phyloP scores from a whole-genome alignment of 1,284 basidiomycete species.

The Xerocomus nothofagi region DNA sequence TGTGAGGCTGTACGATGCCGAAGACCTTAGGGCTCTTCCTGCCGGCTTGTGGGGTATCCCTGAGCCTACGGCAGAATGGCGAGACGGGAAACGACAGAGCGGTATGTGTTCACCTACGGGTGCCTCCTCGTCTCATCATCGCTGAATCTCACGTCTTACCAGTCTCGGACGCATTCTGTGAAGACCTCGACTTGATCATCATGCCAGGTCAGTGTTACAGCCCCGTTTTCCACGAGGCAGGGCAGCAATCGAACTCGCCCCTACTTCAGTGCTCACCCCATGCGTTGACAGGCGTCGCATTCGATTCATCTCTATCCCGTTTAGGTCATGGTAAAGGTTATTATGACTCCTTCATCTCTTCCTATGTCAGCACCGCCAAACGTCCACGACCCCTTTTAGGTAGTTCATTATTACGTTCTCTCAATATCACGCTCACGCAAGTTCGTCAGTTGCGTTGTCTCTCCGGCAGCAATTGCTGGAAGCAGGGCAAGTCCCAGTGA shows the following conservation, averaged over 20 bases:
- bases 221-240: conserved; percentile 12
- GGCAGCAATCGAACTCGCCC: conserved; percentile 7
- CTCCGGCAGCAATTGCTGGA: conserved; percentile 66
- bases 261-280: too few relatives aligned
- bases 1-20: conserved; percentile 54
- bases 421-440: conserved; percentile 14
- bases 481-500: conserved; percentile 53
- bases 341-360: conserved; percentile 70
- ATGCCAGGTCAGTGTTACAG: conserved; percentile 55
- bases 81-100: conserved; percentile 44
- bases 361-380: conserved; percentile 44
- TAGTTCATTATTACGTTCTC: conserved; percentile 31
- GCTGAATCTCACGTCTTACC: conserved; percentile 7
- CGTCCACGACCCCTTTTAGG: conserved; percentile 53
- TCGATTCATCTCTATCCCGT: conserved; percentile 66
- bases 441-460: conserved; percentile 55
- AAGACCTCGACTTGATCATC: conserved; percentile 62
- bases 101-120: conserved; percentile 41
- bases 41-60: conserved; percentile 71
- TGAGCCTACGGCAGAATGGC: conserved; percentile 56
- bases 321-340: conserved; percentile 81
- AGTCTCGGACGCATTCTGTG: conserved; percentile 47
- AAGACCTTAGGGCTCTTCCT: conserved; percentile 59
- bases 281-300: conserved; percentile 61
- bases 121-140: conserved; percentile 3